phyloP scores from a whole-genome alignment of 192 early-diverging fungal genomes.

The Spizellomyces sp. region DNA sequence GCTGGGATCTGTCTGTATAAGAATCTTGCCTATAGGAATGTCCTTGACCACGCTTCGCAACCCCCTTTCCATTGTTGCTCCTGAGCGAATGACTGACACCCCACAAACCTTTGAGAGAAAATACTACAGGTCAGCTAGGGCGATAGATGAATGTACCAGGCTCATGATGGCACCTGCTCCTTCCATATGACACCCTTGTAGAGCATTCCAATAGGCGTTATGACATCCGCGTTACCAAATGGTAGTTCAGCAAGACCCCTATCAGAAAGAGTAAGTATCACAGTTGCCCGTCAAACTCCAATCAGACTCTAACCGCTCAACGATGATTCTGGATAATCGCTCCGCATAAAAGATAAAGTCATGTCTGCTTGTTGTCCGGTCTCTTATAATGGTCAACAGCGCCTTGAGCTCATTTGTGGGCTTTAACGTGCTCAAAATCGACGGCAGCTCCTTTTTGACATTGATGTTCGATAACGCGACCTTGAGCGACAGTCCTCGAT shows the following conservation, averaged over 20 bases:
- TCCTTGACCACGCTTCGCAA: constrained; percentile 79
- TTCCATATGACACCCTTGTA: constrained; percentile 60
- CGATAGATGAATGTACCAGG: background rate
- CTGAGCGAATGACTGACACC: constrained; percentile 84
- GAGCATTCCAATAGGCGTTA: constrained; percentile 60
- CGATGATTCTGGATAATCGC: constrained; percentile 79
- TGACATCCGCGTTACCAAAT: constrained; percentile 46
- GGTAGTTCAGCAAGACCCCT: constrained; percentile 69
- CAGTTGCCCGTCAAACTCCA: background rate
- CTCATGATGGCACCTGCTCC: constrained; percentile 27
- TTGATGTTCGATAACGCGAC: constrained; percentile 25
- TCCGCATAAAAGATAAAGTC: constrained; percentile 95
- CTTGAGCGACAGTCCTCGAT: constrained; percentile 51
- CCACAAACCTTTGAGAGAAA: constrained; percentile 57
- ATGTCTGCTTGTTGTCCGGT: constrained; percentile 66
- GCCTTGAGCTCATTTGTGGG: constrained; percentile 52
- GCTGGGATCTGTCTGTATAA: constrained; percentile 79
- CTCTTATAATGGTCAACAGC: constrained; percentile 81
- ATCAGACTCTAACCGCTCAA: constrained; percentile 66
- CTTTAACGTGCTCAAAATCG: constrained; percentile 46
- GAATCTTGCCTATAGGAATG: constrained; percentile 83
- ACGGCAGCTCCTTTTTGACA: constrained; percentile 27
- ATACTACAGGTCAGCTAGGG: background rate
- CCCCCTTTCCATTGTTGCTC: constrained; percentile 88
- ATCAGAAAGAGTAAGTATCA: background rate